Evolutionary conservation across 257 asterid genomes (phyloP).

Genomic region (Ballota nigra): DNA sequence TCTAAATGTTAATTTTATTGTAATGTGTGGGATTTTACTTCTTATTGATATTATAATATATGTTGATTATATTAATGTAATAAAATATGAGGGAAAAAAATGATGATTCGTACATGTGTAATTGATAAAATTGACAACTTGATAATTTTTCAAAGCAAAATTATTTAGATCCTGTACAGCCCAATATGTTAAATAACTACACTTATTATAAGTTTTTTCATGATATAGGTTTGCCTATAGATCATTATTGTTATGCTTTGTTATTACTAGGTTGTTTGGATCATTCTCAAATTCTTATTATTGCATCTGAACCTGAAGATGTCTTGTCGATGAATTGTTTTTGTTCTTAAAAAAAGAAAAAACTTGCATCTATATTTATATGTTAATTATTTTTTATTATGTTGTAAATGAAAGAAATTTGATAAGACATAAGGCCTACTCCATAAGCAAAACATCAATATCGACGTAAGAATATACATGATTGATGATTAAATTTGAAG

Average conservation of each 20-base stretch:
- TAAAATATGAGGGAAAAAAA: neutral
- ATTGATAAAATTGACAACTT: neutral
- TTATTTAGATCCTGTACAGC: too few relatives aligned
- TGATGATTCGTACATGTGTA: neutral
- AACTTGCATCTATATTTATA: too few relatives aligned
- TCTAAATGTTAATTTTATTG: neutral
- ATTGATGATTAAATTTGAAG: neutral
- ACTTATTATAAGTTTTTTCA: too few relatives aligned
- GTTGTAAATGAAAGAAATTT: neutral
- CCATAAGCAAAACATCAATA: neutral
- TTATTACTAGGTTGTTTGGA: too few relatives aligned
- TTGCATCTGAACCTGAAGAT: too few relatives aligned
- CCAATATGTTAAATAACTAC: too few relatives aligned
- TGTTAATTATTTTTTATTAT: neutral
- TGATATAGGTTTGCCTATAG: too few relatives aligned
- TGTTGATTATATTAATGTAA: neutral
- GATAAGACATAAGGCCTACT: neutral
- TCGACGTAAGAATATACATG: neutral
- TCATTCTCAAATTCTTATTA: too few relatives aligned
- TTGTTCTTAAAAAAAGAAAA: too few relatives aligned
- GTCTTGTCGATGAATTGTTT: too few relatives aligned
- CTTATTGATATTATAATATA: neutral
- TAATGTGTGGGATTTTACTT: neutral
- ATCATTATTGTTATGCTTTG: too few relatives aligned
- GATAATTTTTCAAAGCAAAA: neutral